phyloP scores from a whole-genome alignment of 2,329 filamentous ascomycete species.

The Raffaelea ambrosiae region DNA sequence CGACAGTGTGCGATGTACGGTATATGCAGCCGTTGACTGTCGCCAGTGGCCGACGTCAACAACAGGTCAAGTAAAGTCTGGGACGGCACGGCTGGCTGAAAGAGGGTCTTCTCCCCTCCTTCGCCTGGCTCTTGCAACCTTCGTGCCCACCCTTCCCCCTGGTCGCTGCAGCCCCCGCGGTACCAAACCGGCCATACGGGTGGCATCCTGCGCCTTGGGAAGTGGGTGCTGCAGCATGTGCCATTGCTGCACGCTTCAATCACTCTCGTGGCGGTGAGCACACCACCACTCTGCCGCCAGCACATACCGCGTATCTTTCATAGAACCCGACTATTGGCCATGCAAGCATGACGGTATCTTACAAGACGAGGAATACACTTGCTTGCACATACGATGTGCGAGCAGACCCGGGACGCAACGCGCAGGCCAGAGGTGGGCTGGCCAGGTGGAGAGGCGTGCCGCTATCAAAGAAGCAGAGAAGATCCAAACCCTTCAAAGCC shows the following conservation, averaged over 20 bases:
- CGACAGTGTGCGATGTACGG: no score
- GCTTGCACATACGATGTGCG: neutral
- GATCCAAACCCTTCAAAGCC: neutral
- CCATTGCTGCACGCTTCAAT: neutral
- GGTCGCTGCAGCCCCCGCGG: constrained; percentile 6
- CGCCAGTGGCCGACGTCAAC: no score
- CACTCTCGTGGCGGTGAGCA: neutral
- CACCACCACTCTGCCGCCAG: neutral
- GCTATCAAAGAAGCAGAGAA: constrained; percentile 2
- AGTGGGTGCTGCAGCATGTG: constrained; percentile 8
- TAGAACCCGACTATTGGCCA: no score
- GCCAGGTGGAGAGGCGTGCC: constrained; percentile 4
- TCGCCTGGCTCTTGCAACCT: neutral
- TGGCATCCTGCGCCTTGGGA: constrained; percentile 6
- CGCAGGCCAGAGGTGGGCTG: neutral
- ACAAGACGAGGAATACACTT: no score
- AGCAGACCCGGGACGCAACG: neutral
- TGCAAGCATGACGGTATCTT: no score
- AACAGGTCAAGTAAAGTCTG: no score
- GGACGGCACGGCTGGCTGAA: neutral
- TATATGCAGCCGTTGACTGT: no score
- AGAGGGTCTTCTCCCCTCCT: neutral
- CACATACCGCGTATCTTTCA: no score
- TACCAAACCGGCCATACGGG: constrained; percentile 13
- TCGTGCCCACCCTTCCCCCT: neutral